phyloP scores from a whole-genome alignment of 2,329 filamentous ascomycete genomes.

The Sclerotinia minor region DNA sequence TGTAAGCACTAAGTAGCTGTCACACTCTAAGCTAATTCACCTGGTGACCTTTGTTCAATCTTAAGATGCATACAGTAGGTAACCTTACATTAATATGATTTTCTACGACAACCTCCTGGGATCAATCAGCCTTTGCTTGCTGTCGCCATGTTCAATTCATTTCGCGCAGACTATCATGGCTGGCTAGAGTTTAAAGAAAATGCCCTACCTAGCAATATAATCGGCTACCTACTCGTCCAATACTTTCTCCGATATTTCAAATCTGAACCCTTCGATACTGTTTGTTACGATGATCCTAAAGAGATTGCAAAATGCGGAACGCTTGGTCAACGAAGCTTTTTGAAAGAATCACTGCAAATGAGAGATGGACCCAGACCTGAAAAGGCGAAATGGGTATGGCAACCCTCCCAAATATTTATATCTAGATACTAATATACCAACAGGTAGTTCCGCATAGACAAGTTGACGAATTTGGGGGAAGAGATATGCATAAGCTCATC shows the following conservation, averaged over 20 bases:
- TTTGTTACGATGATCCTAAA: conserved; percentile 31
- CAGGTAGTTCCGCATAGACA: conserved; percentile 36
- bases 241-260: conserved; percentile 31
- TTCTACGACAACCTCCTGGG: neutral
- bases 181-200: conserved; percentile 35
- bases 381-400: conserved; percentile 30
- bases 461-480: conserved; percentile 28
- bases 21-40: conserved; percentile 38
- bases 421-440: conserved; percentile 1
- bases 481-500: conserved; percentile 30
- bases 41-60: conserved; percentile 29
- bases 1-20: conserved; percentile 11
- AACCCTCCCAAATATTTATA: neutral
- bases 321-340: conserved; percentile 27
- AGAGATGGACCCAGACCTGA: conserved; percentile 31
- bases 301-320: conserved; percentile 34
- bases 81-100: neutral
- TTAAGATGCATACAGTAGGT: neutral
- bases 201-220: conserved; percentile 33
- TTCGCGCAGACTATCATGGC: conserved; percentile 31
- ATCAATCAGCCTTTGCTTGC: neutral
- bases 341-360: conserved; percentile 28
- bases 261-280: conserved; percentile 30
- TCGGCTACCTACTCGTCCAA: conserved; percentile 34
- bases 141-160: conserved; percentile 8